Percentiles rank a stretch among this genome's conserved stretches.
Evolutionary conservation across 352 stramenopile species (phyloP).

Genomic region (Globisporangium sylvaticum): DNA sequence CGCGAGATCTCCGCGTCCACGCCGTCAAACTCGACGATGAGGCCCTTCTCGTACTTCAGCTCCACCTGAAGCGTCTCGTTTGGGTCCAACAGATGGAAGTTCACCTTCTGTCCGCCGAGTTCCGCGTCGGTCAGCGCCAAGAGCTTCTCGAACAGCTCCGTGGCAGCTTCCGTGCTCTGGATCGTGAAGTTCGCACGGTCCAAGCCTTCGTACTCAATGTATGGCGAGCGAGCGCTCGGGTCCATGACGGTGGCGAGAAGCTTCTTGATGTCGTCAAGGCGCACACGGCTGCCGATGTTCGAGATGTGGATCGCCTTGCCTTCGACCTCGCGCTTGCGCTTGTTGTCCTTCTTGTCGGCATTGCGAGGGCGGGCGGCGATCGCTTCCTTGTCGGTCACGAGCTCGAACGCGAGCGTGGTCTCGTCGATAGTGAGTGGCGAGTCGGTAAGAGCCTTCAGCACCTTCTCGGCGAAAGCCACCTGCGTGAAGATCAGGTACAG

Average conservation of each 20-base stretch:
- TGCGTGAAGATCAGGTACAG: constrained; percentile 83
- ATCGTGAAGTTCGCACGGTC: constrained; percentile 73
- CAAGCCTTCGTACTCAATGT: constrained; percentile 80
- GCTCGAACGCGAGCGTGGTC: constrained; percentile 63
- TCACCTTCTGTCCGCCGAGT: constrained; percentile 71
- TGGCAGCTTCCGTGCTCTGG: constrained; percentile 35
- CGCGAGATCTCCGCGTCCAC: constrained; percentile 78
- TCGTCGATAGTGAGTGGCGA: constrained; percentile 55
- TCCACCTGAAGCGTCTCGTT: constrained; percentile 73
- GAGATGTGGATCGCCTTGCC: constrained; percentile 82
- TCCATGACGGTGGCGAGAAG: constrained; percentile 56
- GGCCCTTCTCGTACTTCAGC: constrained; percentile 76
- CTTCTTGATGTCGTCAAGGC: constrained; percentile 84
- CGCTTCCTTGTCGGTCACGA: constrained; percentile 67
- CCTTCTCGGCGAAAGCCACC: constrained; percentile 56
- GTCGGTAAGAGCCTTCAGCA: constrained; percentile 39
- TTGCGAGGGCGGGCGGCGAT: constrained; percentile 67
- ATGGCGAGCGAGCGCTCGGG: constrained; percentile 46
- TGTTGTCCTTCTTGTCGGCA: constrained; percentile 57
- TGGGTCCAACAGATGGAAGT: constrained; percentile 69
- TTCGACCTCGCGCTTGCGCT: constrained; percentile 66
- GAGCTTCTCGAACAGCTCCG: constrained; percentile 72
- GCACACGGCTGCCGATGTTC: constrained; percentile 67
- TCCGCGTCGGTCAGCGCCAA: constrained; percentile 46
- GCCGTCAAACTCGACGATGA: constrained; percentile 82